Conservation (phyloP, 2,329 filamentous ascomycete species). For the Cercospora sp. region DNA sequence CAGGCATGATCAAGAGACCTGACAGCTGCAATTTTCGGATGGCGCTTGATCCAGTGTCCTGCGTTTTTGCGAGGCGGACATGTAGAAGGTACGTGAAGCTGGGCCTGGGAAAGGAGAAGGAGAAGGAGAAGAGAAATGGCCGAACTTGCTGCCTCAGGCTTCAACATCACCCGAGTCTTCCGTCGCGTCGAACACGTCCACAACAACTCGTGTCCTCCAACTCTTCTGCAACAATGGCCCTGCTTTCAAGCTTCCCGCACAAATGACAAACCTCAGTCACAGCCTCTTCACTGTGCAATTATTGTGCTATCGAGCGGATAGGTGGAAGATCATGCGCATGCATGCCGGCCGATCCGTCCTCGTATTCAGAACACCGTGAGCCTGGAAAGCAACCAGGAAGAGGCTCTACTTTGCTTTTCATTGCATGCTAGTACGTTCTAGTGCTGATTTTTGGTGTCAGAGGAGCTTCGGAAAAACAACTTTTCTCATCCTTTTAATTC, state of each 20-base stretch:
- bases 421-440: background rate
- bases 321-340: background rate
- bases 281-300: background rate
- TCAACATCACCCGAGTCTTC: background rate
- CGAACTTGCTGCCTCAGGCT: background rate
- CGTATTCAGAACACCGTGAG: background rate
- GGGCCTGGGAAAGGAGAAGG: background rate
- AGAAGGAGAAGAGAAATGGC: background rate
- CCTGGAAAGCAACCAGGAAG: background rate
- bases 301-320: background rate
- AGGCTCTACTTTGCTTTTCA: background rate
- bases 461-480: background rate
- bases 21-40: background rate
- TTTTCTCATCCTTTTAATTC: background rate
- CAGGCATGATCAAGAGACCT: background rate
- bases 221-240: background rate
- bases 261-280: background rate
- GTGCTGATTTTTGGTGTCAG: background rate
- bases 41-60: background rate
- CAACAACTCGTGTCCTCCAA: background rate
- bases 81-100: background rate
- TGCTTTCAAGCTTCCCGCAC: background rate
- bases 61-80: background rate
- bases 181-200: background rate
- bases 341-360: background rate